Evolutionary conservation across 192 early-diverging fungal species (phyloP).

Genomic region (Paraglomus brasilianum): DNA sequence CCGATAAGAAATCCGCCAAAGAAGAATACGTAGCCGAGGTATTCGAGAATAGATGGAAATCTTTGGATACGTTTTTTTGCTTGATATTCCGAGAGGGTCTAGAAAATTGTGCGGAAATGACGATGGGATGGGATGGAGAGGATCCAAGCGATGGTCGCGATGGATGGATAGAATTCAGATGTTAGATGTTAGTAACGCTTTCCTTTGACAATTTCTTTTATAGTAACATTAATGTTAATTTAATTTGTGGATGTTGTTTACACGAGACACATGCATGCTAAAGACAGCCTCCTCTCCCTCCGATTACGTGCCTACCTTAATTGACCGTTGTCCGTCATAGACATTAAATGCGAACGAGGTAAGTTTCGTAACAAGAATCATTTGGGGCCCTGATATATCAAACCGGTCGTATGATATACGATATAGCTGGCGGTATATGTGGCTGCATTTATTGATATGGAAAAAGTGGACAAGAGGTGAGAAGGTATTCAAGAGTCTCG

Average conservation of each 20-base stretch:
- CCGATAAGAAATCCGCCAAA: conserved; percentile 84
- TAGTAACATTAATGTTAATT: too few relatives aligned
- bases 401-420: conserved; percentile 52
- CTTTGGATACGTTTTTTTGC: conserved; percentile 54
- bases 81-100: conserved; percentile 70
- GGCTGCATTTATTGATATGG: conserved; percentile 33
- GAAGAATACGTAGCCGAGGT: conserved; percentile 87
- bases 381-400: conserved; percentile 90
- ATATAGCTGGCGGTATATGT: conserved; percentile 49
- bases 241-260: too few relatives aligned
- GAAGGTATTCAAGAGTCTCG: neutral
- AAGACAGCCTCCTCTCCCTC: neutral
- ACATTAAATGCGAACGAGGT: conserved; percentile 85
- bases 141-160: neutral
- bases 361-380: conserved; percentile 93
- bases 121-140: neutral
- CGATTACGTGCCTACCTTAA: conserved; percentile 25
- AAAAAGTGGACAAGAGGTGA: conserved; percentile 11
- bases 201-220: too few relatives aligned
- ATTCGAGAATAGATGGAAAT: conserved; percentile 73
- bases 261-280: too few relatives aligned
- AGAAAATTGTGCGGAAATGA: neutral
- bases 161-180: too few relatives aligned
- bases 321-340: conserved; percentile 67
- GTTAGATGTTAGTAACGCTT: too few relatives aligned